Percentiles rank a stretch among this genome's conserved stretches.
Conservation (phyloP, 331 rosid species). For the Acacia concinna region DNA sequence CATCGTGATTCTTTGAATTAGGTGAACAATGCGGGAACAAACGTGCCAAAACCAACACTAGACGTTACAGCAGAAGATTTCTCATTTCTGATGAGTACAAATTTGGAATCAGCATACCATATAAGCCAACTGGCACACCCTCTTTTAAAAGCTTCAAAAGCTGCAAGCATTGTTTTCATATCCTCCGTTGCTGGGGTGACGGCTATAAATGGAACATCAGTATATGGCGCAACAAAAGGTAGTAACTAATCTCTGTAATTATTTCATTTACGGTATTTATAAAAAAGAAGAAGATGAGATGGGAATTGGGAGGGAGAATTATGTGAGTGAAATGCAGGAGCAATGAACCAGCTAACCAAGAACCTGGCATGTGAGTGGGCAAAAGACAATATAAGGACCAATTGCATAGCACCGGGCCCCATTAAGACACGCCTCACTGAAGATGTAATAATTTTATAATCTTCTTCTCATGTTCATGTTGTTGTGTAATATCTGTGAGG, state of each 20-base stretch:
- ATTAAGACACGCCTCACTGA: slow-evolving; percentile 38
- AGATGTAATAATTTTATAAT: not conserved
- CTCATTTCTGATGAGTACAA: slow-evolving; percentile 31
- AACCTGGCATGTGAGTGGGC: slow-evolving; percentile 40
- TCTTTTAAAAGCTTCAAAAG: slow-evolving; percentile 49
- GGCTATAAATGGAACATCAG: slow-evolving; percentile 1
- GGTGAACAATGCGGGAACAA: slow-evolving; percentile 53
- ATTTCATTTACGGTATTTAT: not conserved
- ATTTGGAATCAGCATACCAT: slow-evolving; percentile 49
- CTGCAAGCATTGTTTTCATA: slow-evolving; percentile 40
- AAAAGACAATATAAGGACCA: slow-evolving; percentile 40
- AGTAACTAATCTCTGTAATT: not conserved
- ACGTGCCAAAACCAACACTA: slow-evolving; percentile 13
- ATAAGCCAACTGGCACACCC: slow-evolving; percentile 55
- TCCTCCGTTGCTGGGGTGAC: slow-evolving; percentile 42
- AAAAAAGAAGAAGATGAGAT: not conserved
- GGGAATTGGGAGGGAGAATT: not conserved
- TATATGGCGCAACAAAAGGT: slow-evolving; percentile 47
- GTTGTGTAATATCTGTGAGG: not conserved
- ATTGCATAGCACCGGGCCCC: slow-evolving; percentile 33
- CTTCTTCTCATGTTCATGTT: not conserved
- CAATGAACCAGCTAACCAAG: slow-evolving; percentile 33
- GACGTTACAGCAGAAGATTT: slow-evolving; percentile 50
- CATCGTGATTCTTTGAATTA: not conserved
- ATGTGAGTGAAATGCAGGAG: slow-evolving; percentile 36